These are phyloP conservation scores for Lasiodiplodia hormozganensis DNA, from an alignment of 2,329 filamentous ascomycete species.

Conservation along the genomic window DNA sequence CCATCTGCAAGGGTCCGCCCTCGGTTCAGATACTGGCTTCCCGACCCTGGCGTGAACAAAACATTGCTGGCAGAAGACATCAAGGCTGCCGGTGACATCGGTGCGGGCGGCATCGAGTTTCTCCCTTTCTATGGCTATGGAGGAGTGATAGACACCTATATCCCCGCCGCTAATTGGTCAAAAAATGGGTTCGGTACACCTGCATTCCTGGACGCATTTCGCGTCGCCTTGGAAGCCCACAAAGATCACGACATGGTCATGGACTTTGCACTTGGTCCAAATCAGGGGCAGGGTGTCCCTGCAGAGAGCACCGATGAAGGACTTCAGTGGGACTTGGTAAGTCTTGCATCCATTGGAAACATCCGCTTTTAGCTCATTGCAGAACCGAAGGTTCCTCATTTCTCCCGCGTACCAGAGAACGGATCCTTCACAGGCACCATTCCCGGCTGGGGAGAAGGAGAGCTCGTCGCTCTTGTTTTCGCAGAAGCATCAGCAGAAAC, in stretches of 20 bases:
- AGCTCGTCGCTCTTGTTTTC: not conserved
- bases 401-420: not conserved
- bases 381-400: slow-evolving; percentile 30
- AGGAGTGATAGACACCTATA: not conserved
- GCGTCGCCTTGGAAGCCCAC: slow-evolving; percentile 34
- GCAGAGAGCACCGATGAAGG: slow-evolving; percentile 42
- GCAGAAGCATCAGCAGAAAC: not conserved
- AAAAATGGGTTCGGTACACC: not conserved
- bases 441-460: not conserved
- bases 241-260: slow-evolving; percentile 46
- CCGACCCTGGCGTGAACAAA: not conserved
- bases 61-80: not conserved
- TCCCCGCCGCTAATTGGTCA: not conserved
- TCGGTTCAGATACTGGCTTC: not conserved
- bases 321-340: slow-evolving; percentile 39
- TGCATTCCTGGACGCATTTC: not conserved
- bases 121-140: slow-evolving; percentile 6
- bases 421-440: not conserved
- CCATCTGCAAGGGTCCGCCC: not conserved
- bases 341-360: not conserved
- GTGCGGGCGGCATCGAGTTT: slow-evolving; percentile 2
- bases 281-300: slow-evolving; percentile 53
- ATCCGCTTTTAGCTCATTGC: no score
- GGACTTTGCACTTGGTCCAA: slow-evolving; percentile 52
- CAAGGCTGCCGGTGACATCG: not conserved